A percentile compares a stretch with the other conserved stretches of the same genome.
Evolutionary conservation across 371 early-diverging fungal genomes (phyloP).

Genomic region (Apophysomyces trapeziformis): DNA sequence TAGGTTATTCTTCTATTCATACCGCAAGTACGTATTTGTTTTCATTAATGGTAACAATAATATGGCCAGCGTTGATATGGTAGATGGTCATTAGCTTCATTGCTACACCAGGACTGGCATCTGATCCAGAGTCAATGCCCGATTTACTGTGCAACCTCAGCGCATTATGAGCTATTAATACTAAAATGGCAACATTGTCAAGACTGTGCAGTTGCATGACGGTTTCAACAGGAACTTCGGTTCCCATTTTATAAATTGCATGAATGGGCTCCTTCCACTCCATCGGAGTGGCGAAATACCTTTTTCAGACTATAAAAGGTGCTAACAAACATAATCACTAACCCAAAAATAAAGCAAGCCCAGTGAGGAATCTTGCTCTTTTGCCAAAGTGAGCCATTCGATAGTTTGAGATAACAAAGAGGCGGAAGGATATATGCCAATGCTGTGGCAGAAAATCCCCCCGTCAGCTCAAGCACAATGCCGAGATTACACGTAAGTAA

Average conservation of each 20-base stretch:
- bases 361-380: constrained; percentile 64
- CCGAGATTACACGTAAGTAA: constrained; percentile 74
- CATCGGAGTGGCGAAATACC: constrained; percentile 17
- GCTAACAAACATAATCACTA: constrained; percentile 69
- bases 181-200: too few relatives aligned
- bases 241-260: neutral
- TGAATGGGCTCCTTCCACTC: constrained; percentile 3
- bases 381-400: constrained; percentile 57
- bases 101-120: too few relatives aligned
- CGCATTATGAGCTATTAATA: too few relatives aligned
- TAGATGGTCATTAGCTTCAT: too few relatives aligned
- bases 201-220: too few relatives aligned
- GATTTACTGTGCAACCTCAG: too few relatives aligned
- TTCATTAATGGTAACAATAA: too few relatives aligned
- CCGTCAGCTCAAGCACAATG: constrained; percentile 77
- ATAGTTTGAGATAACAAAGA: constrained; percentile 66
- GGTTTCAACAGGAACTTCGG: neutral
- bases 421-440: constrained; percentile 81
- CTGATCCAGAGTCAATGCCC: too few relatives aligned
- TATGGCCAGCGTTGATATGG: too few relatives aligned
- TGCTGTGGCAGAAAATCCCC: constrained; percentile 80
- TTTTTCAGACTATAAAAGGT: constrained; percentile 57
- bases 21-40: too few relatives aligned
- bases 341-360: constrained; percentile 67
- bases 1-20: too few relatives aligned